Percentiles rank a stretch among this genome's conserved stretches.
Evolutionary conservation across 176 grass and related monocot genomes (phyloP).

Genomic region (Ampelocalamus luodianensis): DNA sequence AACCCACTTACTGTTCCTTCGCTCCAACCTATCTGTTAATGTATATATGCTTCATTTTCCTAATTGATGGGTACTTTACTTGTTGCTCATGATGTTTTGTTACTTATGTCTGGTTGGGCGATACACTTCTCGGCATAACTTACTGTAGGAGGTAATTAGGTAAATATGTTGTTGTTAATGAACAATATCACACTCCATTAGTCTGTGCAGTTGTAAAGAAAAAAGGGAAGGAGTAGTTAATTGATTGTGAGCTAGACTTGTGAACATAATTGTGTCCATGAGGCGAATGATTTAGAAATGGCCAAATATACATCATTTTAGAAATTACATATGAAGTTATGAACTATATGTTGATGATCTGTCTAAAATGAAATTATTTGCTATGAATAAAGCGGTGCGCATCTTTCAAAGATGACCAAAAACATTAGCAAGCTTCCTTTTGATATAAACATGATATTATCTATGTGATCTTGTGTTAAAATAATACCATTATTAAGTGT

Average conservation of each 20-base stretch:
- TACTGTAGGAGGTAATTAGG: background rate
- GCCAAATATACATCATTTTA: background rate
- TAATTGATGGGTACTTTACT: background rate
- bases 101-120: background rate
- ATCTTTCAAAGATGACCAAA: conserved; percentile 9
- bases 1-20: conserved; percentile 26
- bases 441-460: background rate
- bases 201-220: conserved; percentile 4
- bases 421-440: conserved; percentile 2
- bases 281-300: background rate
- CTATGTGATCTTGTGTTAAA: background rate
- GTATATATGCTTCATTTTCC: conserved; percentile 5
- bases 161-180: background rate
- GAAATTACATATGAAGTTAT: background rate
- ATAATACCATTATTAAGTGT: background rate
- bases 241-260: background rate
- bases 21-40: background rate
- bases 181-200: too few species aligned
- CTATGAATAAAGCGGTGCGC: background rate
- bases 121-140: conserved; percentile 2
- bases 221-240: background rate
- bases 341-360: background rate
- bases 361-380: conserved; percentile 27
- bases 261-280: background rate
- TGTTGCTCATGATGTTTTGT: conserved; percentile 6